Percentiles rank a stretch among this genome's conserved stretches.
These are phyloP conservation scores for Lactarius tabidus DNA, from an alignment of 768 basidiomycete species.

Conservation along the genomic window DNA sequence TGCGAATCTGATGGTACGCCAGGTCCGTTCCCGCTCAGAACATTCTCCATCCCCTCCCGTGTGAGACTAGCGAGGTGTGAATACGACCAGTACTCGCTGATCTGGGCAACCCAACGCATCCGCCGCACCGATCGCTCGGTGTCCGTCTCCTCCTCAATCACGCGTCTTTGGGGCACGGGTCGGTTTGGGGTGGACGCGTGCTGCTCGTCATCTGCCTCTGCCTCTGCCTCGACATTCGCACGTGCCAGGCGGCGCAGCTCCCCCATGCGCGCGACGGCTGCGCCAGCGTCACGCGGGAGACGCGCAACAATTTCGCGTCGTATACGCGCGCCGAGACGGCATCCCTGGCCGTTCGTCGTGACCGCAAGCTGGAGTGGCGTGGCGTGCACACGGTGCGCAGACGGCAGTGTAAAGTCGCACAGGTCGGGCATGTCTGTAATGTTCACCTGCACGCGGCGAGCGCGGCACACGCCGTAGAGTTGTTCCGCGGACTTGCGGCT, in stretches of 20 bases:
- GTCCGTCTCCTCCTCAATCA: slow-evolving; percentile 41
- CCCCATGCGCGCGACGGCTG: slow-evolving; percentile 72
- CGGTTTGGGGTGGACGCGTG: slow-evolving; percentile 57
- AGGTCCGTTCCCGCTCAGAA: slow-evolving; percentile 44
- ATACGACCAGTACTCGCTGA: slow-evolving; percentile 95
- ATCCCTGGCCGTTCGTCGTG: slow-evolving; percentile 90
- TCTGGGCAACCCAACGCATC: slow-evolving; percentile 92
- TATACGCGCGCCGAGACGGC: slow-evolving; percentile 75
- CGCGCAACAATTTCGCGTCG: slow-evolving; percentile 76
- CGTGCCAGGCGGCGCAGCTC: slow-evolving; percentile 56
- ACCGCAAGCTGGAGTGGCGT: slow-evolving; percentile 72
- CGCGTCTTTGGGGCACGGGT: slow-evolving; percentile 56
- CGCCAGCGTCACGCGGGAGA: slow-evolving; percentile 68
- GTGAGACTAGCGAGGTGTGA: slow-evolving; percentile 68
- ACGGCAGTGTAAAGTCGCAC: slow-evolving; percentile 86
- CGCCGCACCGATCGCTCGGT: slow-evolving; percentile 47
- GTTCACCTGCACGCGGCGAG: slow-evolving; percentile 70
- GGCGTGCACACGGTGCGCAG: slow-evolving; percentile 77
- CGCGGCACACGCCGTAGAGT: slow-evolving; percentile 52
- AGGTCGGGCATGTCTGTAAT: slow-evolving; percentile 82
- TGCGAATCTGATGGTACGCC: slow-evolving; percentile 17
- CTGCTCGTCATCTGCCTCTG: slow-evolving; percentile 45
- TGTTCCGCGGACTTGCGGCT: slow-evolving; percentile 49
- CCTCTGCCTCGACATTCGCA: slow-evolving; percentile 34
- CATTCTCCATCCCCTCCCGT: slow-evolving; percentile 59